A percentile compares a stretch with the other conserved stretches of the same genome.
Conservation (phyloP, 108 stramenopile species). For the Halocafeteria seosinensis region DNA sequence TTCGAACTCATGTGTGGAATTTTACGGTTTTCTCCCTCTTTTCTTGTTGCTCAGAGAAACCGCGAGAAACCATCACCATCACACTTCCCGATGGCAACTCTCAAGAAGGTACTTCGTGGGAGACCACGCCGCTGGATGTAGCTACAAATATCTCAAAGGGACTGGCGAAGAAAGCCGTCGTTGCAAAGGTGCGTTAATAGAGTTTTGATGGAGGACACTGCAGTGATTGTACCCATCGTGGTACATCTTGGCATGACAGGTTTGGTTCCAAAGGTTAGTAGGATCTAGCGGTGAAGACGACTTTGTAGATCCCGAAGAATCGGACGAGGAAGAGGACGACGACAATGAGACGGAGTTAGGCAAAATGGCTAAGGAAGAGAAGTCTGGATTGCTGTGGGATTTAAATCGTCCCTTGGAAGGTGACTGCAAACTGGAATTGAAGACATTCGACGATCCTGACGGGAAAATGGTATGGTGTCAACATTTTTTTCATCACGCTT, state of each 20-base stretch:
- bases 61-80: constrained; percentile 57
- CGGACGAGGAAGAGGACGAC: constrained; percentile 38
- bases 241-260: too few species aligned
- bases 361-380: constrained; percentile 3
- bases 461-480: too few species aligned
- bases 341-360: constrained; percentile 27
- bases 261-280: too few species aligned
- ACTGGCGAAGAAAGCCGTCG: constrained; percentile 55
- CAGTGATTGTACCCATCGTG: background rate
- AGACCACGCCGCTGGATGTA: constrained; percentile 78
- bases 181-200: constrained; percentile 79
- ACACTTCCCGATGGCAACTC: constrained; percentile 84
- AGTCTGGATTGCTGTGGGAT: constrained; percentile 64
- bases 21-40: background rate
- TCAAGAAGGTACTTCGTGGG: constrained; percentile 33
- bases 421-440: constrained; percentile 54
- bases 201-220: too few species aligned
- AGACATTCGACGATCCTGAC: constrained; percentile 72
- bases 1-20: background rate
- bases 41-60: constrained; percentile 25
- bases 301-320: constrained; percentile 53
- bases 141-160: constrained; percentile 67
- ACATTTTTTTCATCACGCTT: background rate
- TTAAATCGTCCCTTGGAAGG: constrained; percentile 78
- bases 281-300: constrained; percentile 56